A percentile compares a stretch with the other conserved stretches of the same genome.
These are phyloP conservation scores for Suillus paluster DNA, from an alignment of 768 basidiomycete species.

Conservation along the genomic window DNA sequence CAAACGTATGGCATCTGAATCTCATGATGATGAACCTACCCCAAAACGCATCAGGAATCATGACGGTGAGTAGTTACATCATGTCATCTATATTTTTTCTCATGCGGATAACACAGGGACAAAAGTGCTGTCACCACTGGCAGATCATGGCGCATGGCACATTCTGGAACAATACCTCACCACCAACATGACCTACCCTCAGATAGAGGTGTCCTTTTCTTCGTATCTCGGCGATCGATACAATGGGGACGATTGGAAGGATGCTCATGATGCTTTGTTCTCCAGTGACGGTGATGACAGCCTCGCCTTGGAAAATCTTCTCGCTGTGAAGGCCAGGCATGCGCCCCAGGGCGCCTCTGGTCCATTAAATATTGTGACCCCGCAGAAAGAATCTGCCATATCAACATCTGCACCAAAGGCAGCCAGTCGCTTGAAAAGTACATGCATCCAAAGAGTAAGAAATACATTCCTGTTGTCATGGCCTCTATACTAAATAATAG, in stretches of 20 bases:
- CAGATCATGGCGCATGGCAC: neutral
- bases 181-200: neutral
- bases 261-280: neutral
- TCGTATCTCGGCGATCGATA: neutral
- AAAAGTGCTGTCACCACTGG: neutral
- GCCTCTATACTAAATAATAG: neutral
- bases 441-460: neutral
- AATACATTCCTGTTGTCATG: neutral
- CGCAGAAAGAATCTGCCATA: neutral
- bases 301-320: neutral
- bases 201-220: neutral
- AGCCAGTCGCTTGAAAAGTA: neutral
- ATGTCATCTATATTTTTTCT: neutral
- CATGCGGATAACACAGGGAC: neutral
- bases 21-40: neutral
- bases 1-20: neutral
- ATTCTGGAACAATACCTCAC: neutral
- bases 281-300: neutral
- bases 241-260: neutral
- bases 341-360: neutral
- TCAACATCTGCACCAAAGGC: neutral
- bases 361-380: neutral
- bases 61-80: neutral
- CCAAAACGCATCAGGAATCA: neutral
- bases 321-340: neutral